Evolutionary conservation across 169 alveolate species (phyloP).

Genomic region (Plasmodium coatneyi): DNA sequence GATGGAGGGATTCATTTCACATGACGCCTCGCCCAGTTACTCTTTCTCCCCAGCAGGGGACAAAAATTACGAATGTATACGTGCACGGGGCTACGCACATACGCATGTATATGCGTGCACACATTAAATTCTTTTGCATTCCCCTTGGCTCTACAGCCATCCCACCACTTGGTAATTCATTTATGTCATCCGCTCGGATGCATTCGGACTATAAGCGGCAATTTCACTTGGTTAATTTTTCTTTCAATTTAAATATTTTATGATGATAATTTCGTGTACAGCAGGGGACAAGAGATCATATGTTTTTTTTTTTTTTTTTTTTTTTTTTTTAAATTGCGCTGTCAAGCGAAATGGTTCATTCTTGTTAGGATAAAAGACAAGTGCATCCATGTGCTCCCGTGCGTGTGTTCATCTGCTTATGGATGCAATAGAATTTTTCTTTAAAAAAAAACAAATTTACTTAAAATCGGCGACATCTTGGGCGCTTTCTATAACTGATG

Average conservation of each 20-base stretch:
- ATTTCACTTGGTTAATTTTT: neutral
- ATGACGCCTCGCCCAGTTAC: neutral
- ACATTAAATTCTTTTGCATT: neutral
- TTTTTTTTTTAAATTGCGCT: neutral
- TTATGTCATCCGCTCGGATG: neutral
- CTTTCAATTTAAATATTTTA: neutral
- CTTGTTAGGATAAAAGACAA: neutral
- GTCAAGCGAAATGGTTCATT: neutral
- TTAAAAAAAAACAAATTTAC: constrained; percentile 2
- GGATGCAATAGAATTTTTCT: neutral
- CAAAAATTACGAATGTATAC: neutral
- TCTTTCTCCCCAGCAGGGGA: neutral
- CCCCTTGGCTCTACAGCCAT: neutral
- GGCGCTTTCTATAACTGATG: constrained; percentile 83
- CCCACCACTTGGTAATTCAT: neutral
- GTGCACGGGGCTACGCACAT: neutral
- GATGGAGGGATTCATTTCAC: neutral
- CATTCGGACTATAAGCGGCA: neutral
- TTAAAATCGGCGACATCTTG: constrained; percentile 70
- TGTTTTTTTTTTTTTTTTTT: too few species aligned
- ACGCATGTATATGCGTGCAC: neutral
- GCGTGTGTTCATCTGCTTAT: constrained; percentile 4
- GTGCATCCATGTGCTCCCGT: neutral
- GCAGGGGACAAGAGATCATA: neutral
- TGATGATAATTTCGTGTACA: neutral